These are phyloP conservation scores for Ophiobolus disseminans DNA, from an alignment of 2,329 filamentous ascomycete species.

Conservation along the genomic window DNA sequence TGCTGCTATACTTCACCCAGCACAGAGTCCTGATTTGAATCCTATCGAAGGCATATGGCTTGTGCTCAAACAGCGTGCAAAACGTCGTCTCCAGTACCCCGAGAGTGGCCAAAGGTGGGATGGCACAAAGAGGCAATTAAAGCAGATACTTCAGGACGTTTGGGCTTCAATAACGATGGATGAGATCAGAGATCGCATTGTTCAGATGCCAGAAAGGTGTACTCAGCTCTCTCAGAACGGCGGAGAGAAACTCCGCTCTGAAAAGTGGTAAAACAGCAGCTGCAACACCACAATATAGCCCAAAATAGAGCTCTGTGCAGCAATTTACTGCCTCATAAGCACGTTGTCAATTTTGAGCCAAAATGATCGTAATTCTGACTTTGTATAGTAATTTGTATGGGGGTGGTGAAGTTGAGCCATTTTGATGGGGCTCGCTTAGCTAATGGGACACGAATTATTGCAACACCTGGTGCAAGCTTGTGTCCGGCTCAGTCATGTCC, in stretches of 20 bases:
- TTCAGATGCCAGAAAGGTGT: neutral
- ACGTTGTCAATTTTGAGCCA: neutral
- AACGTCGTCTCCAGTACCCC: neutral
- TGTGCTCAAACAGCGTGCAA: constrained; percentile 7
- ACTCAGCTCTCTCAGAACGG: neutral
- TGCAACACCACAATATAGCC: too few species aligned
- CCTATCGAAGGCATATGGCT: constrained; percentile 9
- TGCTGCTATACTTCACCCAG: constrained; percentile 3
- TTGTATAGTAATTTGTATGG: neutral
- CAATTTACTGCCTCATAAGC: neutral
- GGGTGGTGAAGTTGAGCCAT: neutral
- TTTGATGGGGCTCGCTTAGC: too few species aligned
- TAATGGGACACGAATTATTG: neutral
- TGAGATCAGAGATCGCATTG: neutral
- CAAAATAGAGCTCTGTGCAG: too few species aligned
- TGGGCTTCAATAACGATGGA: too few species aligned
- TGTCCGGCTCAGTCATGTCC: too few species aligned
- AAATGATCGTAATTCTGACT: neutral
- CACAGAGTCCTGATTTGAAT: constrained; percentile 9
- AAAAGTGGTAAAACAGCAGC: too few species aligned
- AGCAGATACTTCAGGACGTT: too few species aligned
- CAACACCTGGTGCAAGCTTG: neutral
- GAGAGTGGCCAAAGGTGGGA: too few species aligned
- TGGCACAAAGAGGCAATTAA: too few species aligned
- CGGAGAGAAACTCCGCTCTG: neutral